Evolutionary conservation across 371 early-diverging fungal species (phyloP), one percentile per base, ranked within the genome.

Genomic region (Rhizopus microsporus): DNA sequence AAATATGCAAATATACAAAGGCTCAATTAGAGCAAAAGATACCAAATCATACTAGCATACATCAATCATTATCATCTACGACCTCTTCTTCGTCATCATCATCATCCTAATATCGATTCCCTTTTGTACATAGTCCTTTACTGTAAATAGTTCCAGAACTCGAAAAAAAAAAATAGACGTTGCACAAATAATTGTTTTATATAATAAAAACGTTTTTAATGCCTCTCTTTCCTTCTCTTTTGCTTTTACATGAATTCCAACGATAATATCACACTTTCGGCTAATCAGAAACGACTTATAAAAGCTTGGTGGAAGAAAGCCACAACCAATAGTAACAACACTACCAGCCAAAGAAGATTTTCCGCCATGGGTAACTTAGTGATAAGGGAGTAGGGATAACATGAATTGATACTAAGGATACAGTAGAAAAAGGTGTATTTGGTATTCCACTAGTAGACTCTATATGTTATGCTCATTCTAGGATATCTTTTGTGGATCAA

Each of bases 281-380:
- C 68, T n/a, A 51, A 62, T 5, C 73, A 76, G 42, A 76, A 72
- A 45, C 54, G 48, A 2, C 52, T 68, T 23, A 35, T 70, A 33
- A 59, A 65, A 37, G 64, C 76, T 15, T 76, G 76, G 76, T 76
- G 76, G 76, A 72, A 68, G 45, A 76, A 71, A 53, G 70, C 53
- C 32, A 57, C 58, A 9, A 59, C 56, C 16, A 56, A 38, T 12
- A 40, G 29, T 33, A 23, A 38, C 23, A 62, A 53, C 53, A 46
- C 35, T 44, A 64, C 30, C 32, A 60, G 56, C 42, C 51, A 47
- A 46, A 48, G 48, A 42, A 32, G 43, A 31, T 31, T 54, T 4
- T 48, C 32, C 30, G 12, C 30, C 13, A 0, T 48, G 6, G 12
- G 12, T 31, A 48, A 31, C 10, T 48, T 31, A 39, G 3, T 39